phyloP scores from a whole-genome alignment of 1,284 basidiomycete species.

The Microstroma glucosiphilum region DNA sequence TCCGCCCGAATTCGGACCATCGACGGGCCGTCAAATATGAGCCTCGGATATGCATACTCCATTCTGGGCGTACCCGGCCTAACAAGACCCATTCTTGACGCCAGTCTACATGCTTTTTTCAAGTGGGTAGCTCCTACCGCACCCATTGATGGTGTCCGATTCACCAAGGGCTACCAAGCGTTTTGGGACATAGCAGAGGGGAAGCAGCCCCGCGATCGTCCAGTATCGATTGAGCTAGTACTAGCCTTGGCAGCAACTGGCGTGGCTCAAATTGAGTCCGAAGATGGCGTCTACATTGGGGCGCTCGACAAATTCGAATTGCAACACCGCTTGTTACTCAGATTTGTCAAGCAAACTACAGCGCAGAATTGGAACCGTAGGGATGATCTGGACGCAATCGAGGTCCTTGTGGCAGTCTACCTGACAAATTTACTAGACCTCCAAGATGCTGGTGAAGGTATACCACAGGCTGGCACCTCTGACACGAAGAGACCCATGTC shows the following conservation, averaged over 20 bases:
- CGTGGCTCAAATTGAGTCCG: not conserved
- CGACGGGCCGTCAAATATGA: too few relatives aligned
- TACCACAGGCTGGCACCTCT: too few relatives aligned
- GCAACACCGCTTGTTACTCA: not conserved
- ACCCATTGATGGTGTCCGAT: not conserved
- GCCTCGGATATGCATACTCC: too few relatives aligned
- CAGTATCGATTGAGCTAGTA: not conserved
- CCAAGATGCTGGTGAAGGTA: too few relatives aligned
- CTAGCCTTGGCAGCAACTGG: not conserved
- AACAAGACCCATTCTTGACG: not conserved
- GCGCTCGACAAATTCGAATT: constrained; percentile 3
- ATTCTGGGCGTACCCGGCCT: constrained; percentile 1
- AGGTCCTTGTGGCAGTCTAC: not conserved
- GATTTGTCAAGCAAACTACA: not conserved
- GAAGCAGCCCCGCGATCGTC: not conserved
- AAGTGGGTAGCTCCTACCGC: not conserved
- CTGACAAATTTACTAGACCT: too few relatives aligned
- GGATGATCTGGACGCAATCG: not conserved
- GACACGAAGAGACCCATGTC: not conserved
- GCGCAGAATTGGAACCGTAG: not conserved
- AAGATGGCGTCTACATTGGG: too few relatives aligned
- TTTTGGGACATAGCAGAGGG: not conserved
- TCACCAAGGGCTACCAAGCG: not conserved
- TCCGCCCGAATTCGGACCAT: too few relatives aligned
- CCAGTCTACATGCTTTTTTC: not conserved